phyloP scores from a whole-genome alignment of 2,329 filamentous ascomycete species.

The Zalaria sp. region DNA sequence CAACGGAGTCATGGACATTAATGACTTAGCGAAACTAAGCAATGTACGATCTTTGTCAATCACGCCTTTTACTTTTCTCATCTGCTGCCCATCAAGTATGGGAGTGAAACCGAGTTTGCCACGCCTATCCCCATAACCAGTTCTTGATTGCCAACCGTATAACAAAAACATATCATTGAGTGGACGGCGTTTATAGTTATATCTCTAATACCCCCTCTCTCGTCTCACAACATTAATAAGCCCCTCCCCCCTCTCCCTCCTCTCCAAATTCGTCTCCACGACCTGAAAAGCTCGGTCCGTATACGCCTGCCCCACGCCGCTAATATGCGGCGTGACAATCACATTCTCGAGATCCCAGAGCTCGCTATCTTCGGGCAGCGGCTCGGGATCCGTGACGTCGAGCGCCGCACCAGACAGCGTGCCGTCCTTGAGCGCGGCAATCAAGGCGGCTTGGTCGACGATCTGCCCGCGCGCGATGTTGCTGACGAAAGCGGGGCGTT shows the following conservation, averaged over 20 bases:
- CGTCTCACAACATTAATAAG: slow-evolving; percentile 50
- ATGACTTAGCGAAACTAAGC: too few relatives aligned
- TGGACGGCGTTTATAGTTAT: neutral
- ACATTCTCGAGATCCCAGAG: slow-evolving; percentile 59
- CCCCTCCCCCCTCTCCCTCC: slow-evolving; percentile 35
- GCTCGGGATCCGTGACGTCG: slow-evolving; percentile 70
- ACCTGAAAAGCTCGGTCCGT: slow-evolving; percentile 43
- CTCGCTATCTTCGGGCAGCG: slow-evolving; percentile 51
- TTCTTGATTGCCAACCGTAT: too few relatives aligned
- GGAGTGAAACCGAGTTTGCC: too few relatives aligned
- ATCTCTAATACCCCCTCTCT: slow-evolving; percentile 44
- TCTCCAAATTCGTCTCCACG: slow-evolving; percentile 41
- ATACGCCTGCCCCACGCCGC: slow-evolving; percentile 40
- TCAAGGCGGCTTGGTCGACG: slow-evolving; percentile 46
- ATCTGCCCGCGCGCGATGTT: slow-evolving; percentile 59
- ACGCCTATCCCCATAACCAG: too few relatives aligned
- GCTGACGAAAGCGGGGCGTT: slow-evolving; percentile 38
- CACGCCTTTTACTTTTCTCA: too few relatives aligned
- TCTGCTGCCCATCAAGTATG: too few relatives aligned
- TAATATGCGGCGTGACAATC: slow-evolving; percentile 55
- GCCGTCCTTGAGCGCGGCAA: slow-evolving; percentile 44
- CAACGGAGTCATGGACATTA: too few relatives aligned
- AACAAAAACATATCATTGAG: neutral
- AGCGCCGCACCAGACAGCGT: slow-evolving; percentile 53
- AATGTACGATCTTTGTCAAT: too few relatives aligned